Evolutionary conservation across 441 rosid species (phyloP).

Genomic region (Codiaeum variegatum): DNA sequence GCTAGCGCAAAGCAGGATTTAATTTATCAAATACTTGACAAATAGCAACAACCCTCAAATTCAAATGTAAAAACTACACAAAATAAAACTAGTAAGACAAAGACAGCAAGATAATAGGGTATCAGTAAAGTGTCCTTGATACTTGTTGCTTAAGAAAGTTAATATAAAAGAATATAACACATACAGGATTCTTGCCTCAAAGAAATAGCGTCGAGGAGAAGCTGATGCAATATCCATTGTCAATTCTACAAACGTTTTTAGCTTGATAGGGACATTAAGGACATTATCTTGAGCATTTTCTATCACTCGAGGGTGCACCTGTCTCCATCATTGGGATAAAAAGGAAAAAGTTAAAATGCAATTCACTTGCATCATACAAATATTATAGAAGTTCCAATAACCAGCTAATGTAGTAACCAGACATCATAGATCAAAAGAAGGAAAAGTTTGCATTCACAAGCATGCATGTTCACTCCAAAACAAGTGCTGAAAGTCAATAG

Average conservation of each 20-base stretch:
- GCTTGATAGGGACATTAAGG: slow-evolving; percentile 50
- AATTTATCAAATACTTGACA: background rate
- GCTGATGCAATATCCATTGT: slow-evolving; percentile 96
- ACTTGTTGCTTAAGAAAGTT: slow-evolving; percentile 13
- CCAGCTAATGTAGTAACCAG: background rate
- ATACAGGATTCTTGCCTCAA: slow-evolving; percentile 66
- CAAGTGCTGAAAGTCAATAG: background rate
- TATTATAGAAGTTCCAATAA: background rate
- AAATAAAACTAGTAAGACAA: background rate
- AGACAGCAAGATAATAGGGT: background rate
- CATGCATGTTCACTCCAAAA: background rate
- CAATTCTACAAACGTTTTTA: slow-evolving; percentile 64
- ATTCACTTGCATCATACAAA: background rate
- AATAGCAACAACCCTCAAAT: background rate
- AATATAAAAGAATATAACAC: slow-evolving; percentile 20
- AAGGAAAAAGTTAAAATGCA: background rate
- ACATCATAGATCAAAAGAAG: background rate
- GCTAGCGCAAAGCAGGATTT: slow-evolving; percentile 3
- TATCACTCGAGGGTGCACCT: slow-evolving; percentile 56
- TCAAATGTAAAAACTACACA: background rate
- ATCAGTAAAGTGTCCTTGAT: background rate
- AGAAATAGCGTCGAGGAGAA: slow-evolving; percentile 92
- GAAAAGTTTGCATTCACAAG: background rate
- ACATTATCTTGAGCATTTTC: slow-evolving; percentile 28
- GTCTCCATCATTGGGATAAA: slow-evolving; percentile 10